Base-by-base conservation (phyloP, 2,329 filamentous ascomycete species). In the Epicoccum sorghinum region DNA sequence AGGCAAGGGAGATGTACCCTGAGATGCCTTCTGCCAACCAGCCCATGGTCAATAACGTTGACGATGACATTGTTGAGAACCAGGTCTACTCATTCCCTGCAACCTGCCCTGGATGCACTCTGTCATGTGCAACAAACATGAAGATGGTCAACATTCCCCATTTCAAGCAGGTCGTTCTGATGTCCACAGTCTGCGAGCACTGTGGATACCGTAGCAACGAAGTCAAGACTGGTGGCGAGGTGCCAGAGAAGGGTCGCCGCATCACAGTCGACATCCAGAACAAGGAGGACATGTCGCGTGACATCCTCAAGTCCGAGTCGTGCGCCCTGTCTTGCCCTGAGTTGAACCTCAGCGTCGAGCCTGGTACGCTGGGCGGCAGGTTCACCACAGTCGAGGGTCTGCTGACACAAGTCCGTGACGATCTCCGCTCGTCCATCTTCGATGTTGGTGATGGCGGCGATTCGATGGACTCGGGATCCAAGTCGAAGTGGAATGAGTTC, bases 131-230 rank as follows among this genome's bases (percentile, higher is more conserved):
- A 4, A 96, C 96, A 8, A 93, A 96, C 76, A 97, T 97, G 91
- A 96, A 97, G 81, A 96, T 96, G 88, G 91, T 98, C 52, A 91
- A 96, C 68, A 97, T 99, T 59, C 95, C 95, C 0, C 89, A 96
- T 78, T 99, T 99, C 80, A 96, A 97, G 78, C 91, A 98, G 71
- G 95, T 99, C 3, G 88, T 97, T 36, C 83, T 99, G 66, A 98
- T 96, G 90, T 93, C 88, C 65, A 98, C 93, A 2, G 88, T 91
- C 25, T 99, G 95, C 77, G 88, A 93, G 25, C 83, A 89, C 74
- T 99, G 95, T 73, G 93, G 93, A 53, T 96, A 98, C 80, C 89
- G 91, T 59, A 95, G 89, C 65, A 98, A 96, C 76, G 95, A 99
- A 74, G 91, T 99, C 72, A 98, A 98, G 83, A 98, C 95, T 1